Percentiles rank a stretch among this genome's conserved stretches.
phyloP scores from a whole-genome alignment of 805 yeast species.

The Candida montana region DNA sequence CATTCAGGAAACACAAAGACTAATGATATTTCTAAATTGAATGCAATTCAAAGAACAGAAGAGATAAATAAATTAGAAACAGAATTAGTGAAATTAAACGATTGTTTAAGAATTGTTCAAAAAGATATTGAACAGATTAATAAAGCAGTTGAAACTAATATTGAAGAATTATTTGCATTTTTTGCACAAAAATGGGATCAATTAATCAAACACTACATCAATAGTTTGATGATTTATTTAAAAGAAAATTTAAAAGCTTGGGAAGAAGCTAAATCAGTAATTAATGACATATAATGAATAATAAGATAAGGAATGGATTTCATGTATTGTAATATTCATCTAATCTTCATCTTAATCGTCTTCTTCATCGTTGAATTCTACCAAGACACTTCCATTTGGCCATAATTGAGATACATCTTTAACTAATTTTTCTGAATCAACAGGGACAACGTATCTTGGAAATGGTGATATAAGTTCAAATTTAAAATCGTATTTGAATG shows the following conservation, averaged over 20 bases:
- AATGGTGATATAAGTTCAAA: slow-evolving; percentile 59
- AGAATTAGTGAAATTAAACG: slow-evolving; percentile 34
- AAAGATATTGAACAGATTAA: slow-evolving; percentile 34
- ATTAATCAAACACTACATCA: slow-evolving; percentile 28
- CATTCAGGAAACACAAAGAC: slow-evolving; percentile 10
- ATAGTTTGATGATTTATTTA: slow-evolving; percentile 31
- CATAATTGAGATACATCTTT: slow-evolving; percentile 43
- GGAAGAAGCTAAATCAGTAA: slow-evolving; percentile 31
- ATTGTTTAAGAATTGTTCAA: slow-evolving; percentile 32
- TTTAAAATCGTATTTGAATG: slow-evolving; percentile 38
- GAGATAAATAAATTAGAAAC: slow-evolving; percentile 31
- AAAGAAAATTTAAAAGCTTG: slow-evolving; percentile 34
- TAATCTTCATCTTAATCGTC: slow-evolving; percentile 28
- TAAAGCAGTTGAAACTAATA: slow-evolving; percentile 26
- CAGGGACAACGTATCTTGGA: slow-evolving; percentile 49
- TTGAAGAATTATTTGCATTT: slow-evolving; percentile 23
- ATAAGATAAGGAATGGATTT: background rate
- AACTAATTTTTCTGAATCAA: slow-evolving; percentile 27
- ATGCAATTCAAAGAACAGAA: slow-evolving; percentile 31
- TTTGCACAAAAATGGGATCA: slow-evolving; percentile 26
- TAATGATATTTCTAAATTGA: slow-evolving; percentile 21
- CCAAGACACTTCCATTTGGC: slow-evolving; percentile 67
- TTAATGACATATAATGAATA: slow-evolving; percentile 13
- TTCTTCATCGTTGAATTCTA: slow-evolving; percentile 35
- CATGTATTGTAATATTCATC: too few relatives aligned